Evolutionary conservation across 306 rosid genomes (phyloP), one percentile per base, ranked within the genome.

Genomic region (Vigna unguiculata): DNA sequence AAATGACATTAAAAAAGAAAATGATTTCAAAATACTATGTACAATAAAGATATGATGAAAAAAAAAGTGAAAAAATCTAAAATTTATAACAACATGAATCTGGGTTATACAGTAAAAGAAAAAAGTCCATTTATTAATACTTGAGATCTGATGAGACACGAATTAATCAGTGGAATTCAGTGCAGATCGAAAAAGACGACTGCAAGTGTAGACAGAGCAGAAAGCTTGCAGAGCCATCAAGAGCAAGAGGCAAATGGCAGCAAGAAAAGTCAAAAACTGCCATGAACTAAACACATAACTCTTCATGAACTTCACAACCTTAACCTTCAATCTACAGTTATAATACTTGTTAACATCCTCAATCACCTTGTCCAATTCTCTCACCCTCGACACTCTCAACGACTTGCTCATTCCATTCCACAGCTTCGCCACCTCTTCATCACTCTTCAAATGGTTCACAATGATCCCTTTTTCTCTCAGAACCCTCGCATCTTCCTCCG

Each of bases 331-430:
- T 78, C 82, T 89, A 1, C 92, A 57, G 52, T 84, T 65, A 47
- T 93, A 54, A 68, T 86, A 80, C 83, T 80, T 91, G 86, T 93
- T 93, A 57, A 86, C 90, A 80, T 93, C 96, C 74, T 89, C 92
- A 76, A 93, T 91, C 9, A 73, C 86, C 80, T 88, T 87, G 64
- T 93, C 98, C 82, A 93, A 80, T 22, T 69, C 84, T 32, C 85
- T 60, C 21, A 93, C 97, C 77, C 67, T 91, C 1, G 91, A 89
- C 86, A 91, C 63, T 61, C 86, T 84, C 59, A 90, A 71, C 0
- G 92, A 93, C 78, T 84, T 88, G 81, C 85, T 91, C 91, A 91
- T 93, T 19, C 93, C 92, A 65, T 91, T 93, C 90, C 91, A 91
- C 54, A 88, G 21, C 4, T 83, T 71, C 1, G 91, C 86, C 16